Evolutionary conservation across 2,329 filamentous ascomycete species (phyloP).

Genomic region (Pseudogymnoascus sp.): DNA sequence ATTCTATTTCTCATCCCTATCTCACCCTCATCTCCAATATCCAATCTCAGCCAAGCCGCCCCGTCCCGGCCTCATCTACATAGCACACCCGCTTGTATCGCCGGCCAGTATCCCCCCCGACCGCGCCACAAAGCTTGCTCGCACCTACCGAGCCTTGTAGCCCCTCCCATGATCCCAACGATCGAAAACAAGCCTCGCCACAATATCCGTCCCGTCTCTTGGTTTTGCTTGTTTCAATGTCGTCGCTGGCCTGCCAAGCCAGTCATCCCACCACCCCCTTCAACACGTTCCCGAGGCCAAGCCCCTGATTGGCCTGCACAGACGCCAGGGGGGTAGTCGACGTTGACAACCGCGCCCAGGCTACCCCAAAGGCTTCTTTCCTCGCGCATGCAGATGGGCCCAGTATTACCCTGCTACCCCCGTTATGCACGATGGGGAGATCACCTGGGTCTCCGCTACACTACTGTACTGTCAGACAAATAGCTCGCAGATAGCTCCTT

Average conservation of each 20-base stretch:
- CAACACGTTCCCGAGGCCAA: background rate
- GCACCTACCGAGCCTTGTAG: background rate
- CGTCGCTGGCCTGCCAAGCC: background rate
- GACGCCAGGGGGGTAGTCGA: background rate
- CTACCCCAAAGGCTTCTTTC: background rate
- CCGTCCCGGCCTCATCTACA: background rate
- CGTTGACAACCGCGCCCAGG: background rate
- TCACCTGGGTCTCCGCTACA: background rate
- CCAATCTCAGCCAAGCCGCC: background rate
- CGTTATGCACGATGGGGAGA: background rate
- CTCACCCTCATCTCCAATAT: background rate
- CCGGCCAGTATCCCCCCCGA: background rate
- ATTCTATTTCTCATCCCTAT: background rate
- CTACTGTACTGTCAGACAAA: constrained; percentile 8
- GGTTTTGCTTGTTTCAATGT: constrained; percentile 7
- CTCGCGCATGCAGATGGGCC: background rate
- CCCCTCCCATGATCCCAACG: background rate
- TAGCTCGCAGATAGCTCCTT: background rate
- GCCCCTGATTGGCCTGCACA: background rate
- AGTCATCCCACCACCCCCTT: background rate
- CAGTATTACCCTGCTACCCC: background rate
- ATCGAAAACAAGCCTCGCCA: constrained; percentile 1
- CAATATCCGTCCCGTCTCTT: background rate
- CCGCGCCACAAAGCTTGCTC: constrained; percentile 6
- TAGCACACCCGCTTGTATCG: constrained; percentile 2